Conservation (phyloP, 345 rosid species). For the Excoecaria cochinchinensis region DNA sequence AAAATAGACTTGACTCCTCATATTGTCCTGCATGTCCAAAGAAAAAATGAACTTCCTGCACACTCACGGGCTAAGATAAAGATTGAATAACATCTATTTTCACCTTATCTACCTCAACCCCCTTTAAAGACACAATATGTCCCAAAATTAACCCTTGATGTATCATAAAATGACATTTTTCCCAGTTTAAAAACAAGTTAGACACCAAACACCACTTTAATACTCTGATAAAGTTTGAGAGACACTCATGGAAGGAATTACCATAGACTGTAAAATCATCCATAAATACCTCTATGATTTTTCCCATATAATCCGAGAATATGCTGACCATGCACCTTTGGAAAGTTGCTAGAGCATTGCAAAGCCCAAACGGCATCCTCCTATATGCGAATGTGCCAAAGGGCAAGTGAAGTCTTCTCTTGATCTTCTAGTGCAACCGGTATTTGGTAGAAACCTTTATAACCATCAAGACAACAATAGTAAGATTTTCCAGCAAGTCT, state of each 20-base stretch:
- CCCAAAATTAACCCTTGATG: not conserved
- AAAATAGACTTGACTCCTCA: too few species aligned
- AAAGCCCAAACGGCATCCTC: too few species aligned
- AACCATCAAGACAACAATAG: too few species aligned
- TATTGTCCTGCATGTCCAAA: too few species aligned
- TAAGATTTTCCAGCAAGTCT: too few species aligned
- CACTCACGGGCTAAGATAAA: not conserved
- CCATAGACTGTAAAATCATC: not conserved
- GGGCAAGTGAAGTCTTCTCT: too few species aligned
- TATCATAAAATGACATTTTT: constrained; percentile 10
- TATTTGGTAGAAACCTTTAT: too few species aligned
- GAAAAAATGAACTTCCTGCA: not conserved
- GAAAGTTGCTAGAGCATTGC: not conserved
- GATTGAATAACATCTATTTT: not conserved
- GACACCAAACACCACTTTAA: not conserved
- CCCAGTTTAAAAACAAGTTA: not conserved
- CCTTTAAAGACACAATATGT: not conserved
- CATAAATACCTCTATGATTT: not conserved
- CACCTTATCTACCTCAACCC: not conserved
- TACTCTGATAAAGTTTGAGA: not conserved
- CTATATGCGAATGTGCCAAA: too few species aligned
- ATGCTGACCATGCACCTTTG: not conserved
- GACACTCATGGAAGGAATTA: not conserved
- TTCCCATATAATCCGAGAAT: too few species aligned
- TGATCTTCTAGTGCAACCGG: too few species aligned